Evolutionary conservation across 2,329 filamentous ascomycete genomes (phyloP), one percentile per base, ranked within the genome.

Genomic region (Aspergillus thermomutatus): DNA sequence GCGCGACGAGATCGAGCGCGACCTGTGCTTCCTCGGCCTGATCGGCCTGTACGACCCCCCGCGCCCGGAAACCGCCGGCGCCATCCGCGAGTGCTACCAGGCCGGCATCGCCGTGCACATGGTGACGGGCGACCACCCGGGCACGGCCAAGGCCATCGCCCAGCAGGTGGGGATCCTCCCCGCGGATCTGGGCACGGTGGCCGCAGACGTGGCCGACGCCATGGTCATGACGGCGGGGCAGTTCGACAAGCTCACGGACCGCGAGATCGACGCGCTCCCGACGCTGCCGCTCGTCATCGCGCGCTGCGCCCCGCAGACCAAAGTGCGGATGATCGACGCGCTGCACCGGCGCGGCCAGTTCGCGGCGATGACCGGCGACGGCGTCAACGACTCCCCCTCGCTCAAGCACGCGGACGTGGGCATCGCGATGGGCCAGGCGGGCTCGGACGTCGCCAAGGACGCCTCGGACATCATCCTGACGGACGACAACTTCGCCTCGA

Each of bases 361-460:
- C 72, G 90, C 88, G 69, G 91, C 90, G 54, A 94, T 95, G 90
- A 95, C 91, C 27, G 91, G 91, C 64, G 91, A 95, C 62, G 91
- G 91, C 54, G 91, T 94, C 60, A 95, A 95, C 68, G 91, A 95
- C 69, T 90, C 89, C 3, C 91, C 91, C 0, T 92, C 90, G 2
- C 79, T 95, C 37, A 91, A 91, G 62, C 83, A 84, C 25, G 89
- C 90, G 6, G 91, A 96, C 69, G 90, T 96, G 14, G 91, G 90
- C 63, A 96, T 94, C 63, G 90, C 90, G 48, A 95, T 95, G 91
- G 91, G 91, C 21, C 76, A 83, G 72, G 85, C 87, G 2, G 91
- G 91, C 1, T 91, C 88, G 4, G 91, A 95, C 66, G 91, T 95
- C 3, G 91, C 91, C 61, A 95, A 94, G 54, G 74, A 76, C 64